phyloP scores from a whole-genome alignment of 2,329 filamentous ascomycete genomes.

The Xylariaceae sp. region DNA sequence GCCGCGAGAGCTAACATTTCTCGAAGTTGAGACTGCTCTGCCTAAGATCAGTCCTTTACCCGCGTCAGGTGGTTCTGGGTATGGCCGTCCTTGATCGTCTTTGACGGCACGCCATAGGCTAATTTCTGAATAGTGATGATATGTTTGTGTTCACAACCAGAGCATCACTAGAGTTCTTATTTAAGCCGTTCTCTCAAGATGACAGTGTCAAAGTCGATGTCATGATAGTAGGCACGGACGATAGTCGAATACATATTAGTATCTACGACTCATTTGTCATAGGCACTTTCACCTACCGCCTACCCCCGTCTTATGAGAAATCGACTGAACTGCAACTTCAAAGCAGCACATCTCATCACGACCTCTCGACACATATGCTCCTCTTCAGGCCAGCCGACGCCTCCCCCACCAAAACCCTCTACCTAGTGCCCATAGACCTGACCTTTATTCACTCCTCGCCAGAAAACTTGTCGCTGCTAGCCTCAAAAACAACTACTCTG shows the following conservation, averaged over 20 bases:
- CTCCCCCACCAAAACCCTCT: conserved; percentile 40
- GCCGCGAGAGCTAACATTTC: conserved; percentile 67
- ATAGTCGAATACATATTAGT: conserved; percentile 69
- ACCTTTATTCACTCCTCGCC: conserved; percentile 75
- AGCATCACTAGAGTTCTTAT: conserved; percentile 65
- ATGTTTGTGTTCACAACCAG: conserved; percentile 64
- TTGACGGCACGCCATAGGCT: conserved; percentile 10
- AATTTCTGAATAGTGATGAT: conserved; percentile 44
- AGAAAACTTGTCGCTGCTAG: conserved; percentile 76
- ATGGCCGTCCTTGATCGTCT: conserved; percentile 32
- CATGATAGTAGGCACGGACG: conserved; percentile 68
- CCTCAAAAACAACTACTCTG: conserved; percentile 80
- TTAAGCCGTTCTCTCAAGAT: conserved; percentile 57
- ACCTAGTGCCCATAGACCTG: conserved; percentile 76
- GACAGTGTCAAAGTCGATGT: conserved; percentile 75
- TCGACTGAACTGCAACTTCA: conserved; percentile 37
- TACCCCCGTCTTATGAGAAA: conserved; percentile 29
- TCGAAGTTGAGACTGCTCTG: conserved; percentile 72
- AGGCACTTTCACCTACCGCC: conserved; percentile 57
- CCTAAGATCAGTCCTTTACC: conserved; percentile 73
- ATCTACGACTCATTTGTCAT: conserved; percentile 85
- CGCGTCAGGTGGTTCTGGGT: conserved; percentile 59
- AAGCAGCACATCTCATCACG: conserved; percentile 67
- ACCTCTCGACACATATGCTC: conserved; percentile 72
- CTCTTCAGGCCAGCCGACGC: conserved; percentile 50